Evolutionary conservation across 2,329 filamentous ascomycete species (phyloP), one percentile per base, ranked within the genome.

Genomic region (Zymoseptoria brevis): DNA sequence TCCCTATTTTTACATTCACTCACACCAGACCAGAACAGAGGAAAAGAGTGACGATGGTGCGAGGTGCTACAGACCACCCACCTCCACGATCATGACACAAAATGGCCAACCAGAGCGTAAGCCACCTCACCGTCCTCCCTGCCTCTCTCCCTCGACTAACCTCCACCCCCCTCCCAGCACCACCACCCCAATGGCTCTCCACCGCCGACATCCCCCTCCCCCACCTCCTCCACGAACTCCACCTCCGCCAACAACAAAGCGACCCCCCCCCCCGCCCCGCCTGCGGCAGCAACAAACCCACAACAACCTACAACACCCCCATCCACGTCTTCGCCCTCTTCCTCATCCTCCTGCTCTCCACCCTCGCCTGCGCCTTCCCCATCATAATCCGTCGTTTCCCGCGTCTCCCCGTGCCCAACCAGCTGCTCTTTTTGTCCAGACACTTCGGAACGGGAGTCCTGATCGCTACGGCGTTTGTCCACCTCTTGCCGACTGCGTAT

Each of bases 401-500:
- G 2, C 75, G 76, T n/a, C 74, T 86, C 50, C 81, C 81, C 11
- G 80, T 85, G 30, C 83, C 83, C 11, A 79, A 80, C 52, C 79
- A 79, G 50, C 79, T 82, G 64, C 78, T 85, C 56, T 85, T 85
- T 68, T 71, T 84, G 54, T 82, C 80, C 1, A 77, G 83, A 62
- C 82, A 85, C 68, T 83, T 83, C 63, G 81, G 81, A 29, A 83
- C 81, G 0, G 81, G 81, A 6, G 81, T 83, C 7, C 71, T 83
- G 45, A 81, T 83, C 55, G 81, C 81, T 9, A 83, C 81, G 13
- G 81, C 80, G 19, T 83, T 83, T 63, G 80, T 83, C 3, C 81
- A 83, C 69, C 75, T 86, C n/a, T 77, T 86, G 4, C 83, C 83
- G 9, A 86, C 83, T 1, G 83, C 83, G 21, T 86, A 85, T 65